phyloP scores from a whole-genome alignment of 1,139 yeast species.

The Pichia sp. region DNA sequence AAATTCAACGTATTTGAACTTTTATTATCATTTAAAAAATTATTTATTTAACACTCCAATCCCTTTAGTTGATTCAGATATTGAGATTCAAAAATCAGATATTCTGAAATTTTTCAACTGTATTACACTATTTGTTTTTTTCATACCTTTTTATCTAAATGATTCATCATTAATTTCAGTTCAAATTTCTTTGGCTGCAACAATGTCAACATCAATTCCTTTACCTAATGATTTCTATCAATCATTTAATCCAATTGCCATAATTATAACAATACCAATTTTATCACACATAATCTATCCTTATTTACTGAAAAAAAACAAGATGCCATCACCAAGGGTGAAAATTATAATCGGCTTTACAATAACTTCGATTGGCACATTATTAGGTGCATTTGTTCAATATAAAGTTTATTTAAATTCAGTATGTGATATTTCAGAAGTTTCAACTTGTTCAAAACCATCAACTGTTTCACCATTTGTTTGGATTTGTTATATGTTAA shows the following conservation, averaged over 20 bases:
- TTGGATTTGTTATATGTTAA: conserved; percentile 49
- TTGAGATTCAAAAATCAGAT: conserved; percentile 39
- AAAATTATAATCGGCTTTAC: conserved; percentile 73
- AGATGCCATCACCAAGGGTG: conserved; percentile 62
- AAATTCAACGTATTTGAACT: conserved; percentile 34
- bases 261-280: conserved; percentile 58
- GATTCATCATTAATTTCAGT: conserved; percentile 44
- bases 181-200: conserved; percentile 60
- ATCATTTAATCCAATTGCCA: conserved; percentile 63
- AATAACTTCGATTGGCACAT: conserved; percentile 64
- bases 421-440: conserved; percentile 62
- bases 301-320: conserved; percentile 42
- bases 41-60: conserved; percentile 35
- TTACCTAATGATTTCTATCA: conserved; percentile 67
- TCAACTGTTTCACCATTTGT: conserved; percentile 42
- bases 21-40: conserved; percentile 22
- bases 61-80: not conserved
- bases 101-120: conserved; percentile 52
- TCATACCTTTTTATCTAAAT: conserved; percentile 54
- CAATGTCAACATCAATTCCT: conserved; percentile 53
- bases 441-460: conserved; percentile 39
- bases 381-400: conserved; percentile 78
- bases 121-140: conserved; percentile 58
- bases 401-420: conserved; percentile 64
- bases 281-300: conserved; percentile 57